These are phyloP conservation scores for Hortiboletus campestris DNA, from an alignment of 768 basidiomycete genomes.

Conservation along the genomic window DNA sequence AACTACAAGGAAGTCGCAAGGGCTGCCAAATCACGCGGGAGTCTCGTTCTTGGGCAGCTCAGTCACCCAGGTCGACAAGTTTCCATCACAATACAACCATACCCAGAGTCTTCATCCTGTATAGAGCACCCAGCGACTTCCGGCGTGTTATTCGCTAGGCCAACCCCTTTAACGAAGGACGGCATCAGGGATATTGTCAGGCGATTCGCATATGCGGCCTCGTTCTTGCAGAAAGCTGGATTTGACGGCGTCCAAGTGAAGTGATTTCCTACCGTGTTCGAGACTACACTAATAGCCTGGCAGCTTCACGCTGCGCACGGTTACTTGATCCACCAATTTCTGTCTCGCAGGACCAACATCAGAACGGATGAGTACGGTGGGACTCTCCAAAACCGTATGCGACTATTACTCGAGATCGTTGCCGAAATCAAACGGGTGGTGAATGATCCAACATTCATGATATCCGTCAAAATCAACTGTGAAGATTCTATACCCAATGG, in stretches of 20 bases:
- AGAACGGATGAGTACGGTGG: constrained; percentile 61
- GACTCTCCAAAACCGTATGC: constrained; percentile 46
- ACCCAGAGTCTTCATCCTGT: constrained; percentile 35
- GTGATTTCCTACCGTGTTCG: not conserved
- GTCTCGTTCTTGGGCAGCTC: constrained; percentile 33
- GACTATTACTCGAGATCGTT: constrained; percentile 48
- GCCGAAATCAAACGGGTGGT: constrained; percentile 43
- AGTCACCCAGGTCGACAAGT: constrained; percentile 36
- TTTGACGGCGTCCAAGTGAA: constrained; percentile 64
- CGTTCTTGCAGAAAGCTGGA: constrained; percentile 52
- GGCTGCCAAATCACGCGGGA: constrained; percentile 32
- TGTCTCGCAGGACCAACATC: constrained; percentile 42
- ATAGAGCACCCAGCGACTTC: constrained; percentile 34
- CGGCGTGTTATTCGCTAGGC: constrained; percentile 32
- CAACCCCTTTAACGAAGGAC: constrained; percentile 38
- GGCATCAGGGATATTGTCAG: constrained; percentile 52
- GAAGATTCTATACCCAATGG: constrained; percentile 30
- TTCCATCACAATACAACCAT: constrained; percentile 34
- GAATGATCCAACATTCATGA: constrained; percentile 26
- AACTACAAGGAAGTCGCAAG: constrained; percentile 23
- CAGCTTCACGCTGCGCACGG: constrained; percentile 47
- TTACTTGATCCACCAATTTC: constrained; percentile 47
- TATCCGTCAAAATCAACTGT: constrained; percentile 36
- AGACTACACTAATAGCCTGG: not conserved
- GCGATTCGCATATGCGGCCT: constrained; percentile 54